A percentile compares a stretch with the other conserved stretches of the same genome.
Conservation (phyloP, 805 yeast species). For the Tetrapisispora arboricola region DNA sequence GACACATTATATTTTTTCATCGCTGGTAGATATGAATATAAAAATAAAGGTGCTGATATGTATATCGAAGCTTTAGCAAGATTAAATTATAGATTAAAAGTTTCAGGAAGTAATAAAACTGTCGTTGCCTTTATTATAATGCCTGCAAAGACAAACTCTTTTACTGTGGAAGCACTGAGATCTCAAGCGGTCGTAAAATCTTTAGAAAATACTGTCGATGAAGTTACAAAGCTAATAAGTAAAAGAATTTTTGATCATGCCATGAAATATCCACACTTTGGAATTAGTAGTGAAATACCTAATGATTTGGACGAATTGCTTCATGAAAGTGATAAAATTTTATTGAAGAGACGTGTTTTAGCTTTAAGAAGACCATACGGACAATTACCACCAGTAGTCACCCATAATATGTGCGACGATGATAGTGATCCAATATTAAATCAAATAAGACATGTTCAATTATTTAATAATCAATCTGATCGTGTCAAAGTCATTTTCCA, state of each 20-base stretch:
- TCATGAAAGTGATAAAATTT: constrained; percentile 77
- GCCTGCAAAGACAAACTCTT: constrained; percentile 93
- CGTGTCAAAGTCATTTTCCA: constrained; percentile 93
- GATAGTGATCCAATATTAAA: constrained; percentile 81
- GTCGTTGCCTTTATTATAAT: constrained; percentile 95
- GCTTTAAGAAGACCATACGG: constrained; percentile 70
- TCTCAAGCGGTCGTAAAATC: constrained; percentile 95
- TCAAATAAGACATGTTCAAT: constrained; percentile 83
- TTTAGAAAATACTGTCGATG: constrained; percentile 77
- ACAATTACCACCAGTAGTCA: constrained; percentile 86
- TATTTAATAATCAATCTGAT: constrained; percentile 83
- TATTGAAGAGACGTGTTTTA: constrained; percentile 82
- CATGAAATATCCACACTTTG: constrained; percentile 46
- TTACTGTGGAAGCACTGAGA: constrained; percentile 88
- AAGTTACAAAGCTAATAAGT: constrained; percentile 80
- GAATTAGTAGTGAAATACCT: constrained; percentile 56
- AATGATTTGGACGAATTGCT: constrained; percentile 72
- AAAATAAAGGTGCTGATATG: constrained; percentile 95
- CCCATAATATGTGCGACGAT: constrained; percentile 95
- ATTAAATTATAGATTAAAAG: constrained; percentile 77
- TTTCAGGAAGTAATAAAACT: constrained; percentile 73
- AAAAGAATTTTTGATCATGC: constrained; percentile 85
- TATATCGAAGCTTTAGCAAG: constrained; percentile 89
- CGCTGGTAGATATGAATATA: constrained; percentile 93
- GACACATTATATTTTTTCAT: constrained; percentile 91